These are phyloP conservation scores for Metroxylon sagu DNA, from an alignment of 176 grass and related monocot species.

Conservation along the genomic window DNA sequence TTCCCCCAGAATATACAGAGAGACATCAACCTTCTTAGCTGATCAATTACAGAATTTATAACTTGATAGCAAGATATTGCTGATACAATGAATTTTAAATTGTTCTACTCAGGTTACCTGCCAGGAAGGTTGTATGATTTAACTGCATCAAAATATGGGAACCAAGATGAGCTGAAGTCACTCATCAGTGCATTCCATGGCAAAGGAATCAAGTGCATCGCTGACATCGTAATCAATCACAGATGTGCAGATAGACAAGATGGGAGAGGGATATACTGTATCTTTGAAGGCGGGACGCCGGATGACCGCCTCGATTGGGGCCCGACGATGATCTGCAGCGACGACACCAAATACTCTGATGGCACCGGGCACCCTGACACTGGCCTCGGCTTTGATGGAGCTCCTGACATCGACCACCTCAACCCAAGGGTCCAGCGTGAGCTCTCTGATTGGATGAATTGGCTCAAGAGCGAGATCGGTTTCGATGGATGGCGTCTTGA, in stretches of 20 bases:
- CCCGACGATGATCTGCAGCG: constrained; percentile 70
- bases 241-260: constrained; percentile 72
- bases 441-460: constrained; percentile 85
- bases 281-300: constrained; percentile 68
- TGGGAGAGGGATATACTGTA: constrained; percentile 63
- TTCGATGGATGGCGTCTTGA: constrained; percentile 81
- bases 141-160: constrained; percentile 69
- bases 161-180: constrained; percentile 33
- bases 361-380: constrained; percentile 71
- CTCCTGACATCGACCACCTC: constrained; percentile 92
- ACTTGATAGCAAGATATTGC: no score
- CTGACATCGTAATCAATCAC: constrained; percentile 88
- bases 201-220: constrained; percentile 49
- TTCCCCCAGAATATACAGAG: no score
- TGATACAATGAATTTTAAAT: no score
- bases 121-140: constrained; percentile 78
- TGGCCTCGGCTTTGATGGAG: constrained; percentile 33
- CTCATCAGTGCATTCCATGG: constrained; percentile 40
- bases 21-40: no score
- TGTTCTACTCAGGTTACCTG: constrained; percentile 42
- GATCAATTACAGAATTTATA: no score
- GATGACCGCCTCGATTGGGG: constrained; percentile 81
- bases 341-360: constrained; percentile 71
- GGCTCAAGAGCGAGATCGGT: constrained; percentile 64
- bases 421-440: constrained; percentile 61